Conservation (phyloP, 1,139 yeast genomes). For the Blastobotrys elegans region DNA sequence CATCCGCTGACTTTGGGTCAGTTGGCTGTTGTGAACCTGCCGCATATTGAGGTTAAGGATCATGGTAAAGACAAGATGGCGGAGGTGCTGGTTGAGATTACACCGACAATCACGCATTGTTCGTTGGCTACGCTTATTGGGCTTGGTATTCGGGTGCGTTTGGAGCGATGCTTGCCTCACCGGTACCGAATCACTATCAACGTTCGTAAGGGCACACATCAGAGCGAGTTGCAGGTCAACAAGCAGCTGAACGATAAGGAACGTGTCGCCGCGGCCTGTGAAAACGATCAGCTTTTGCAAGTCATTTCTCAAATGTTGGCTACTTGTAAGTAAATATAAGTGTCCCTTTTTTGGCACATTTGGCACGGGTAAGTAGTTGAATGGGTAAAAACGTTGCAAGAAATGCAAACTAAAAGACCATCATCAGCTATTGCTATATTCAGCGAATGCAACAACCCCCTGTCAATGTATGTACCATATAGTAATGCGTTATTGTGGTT, state of each 20-base stretch:
- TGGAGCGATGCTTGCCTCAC: conserved; percentile 84
- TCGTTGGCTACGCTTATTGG: conserved; percentile 95
- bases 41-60: conserved; percentile 68
- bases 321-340: conserved; percentile 53
- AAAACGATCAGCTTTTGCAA: conserved; percentile 81
- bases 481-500: no score
- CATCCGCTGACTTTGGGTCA: conserved; percentile 96
- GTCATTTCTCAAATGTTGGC: conserved; percentile 91
- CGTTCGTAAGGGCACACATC: conserved; percentile 90
- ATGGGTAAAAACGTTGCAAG: no score
- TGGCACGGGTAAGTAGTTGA: no score
- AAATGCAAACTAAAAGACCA: no score
- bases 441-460: no score
- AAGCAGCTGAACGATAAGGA: conserved; percentile 97
- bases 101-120: conserved; percentile 98
- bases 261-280: conserved; percentile 98
- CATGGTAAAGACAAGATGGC: conserved; percentile 55
- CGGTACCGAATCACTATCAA: conserved; percentile 75
- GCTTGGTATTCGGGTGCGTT: conserved; percentile 83
- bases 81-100: conserved; percentile 74
- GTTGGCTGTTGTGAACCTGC: conserved; percentile 83
- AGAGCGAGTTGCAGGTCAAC: conserved; percentile 91
- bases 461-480: no score
- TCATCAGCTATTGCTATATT: no score
- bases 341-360: not conserved